Conservation (phyloP, 163 green algal species). For the Scenedesmus sp. region DNA sequence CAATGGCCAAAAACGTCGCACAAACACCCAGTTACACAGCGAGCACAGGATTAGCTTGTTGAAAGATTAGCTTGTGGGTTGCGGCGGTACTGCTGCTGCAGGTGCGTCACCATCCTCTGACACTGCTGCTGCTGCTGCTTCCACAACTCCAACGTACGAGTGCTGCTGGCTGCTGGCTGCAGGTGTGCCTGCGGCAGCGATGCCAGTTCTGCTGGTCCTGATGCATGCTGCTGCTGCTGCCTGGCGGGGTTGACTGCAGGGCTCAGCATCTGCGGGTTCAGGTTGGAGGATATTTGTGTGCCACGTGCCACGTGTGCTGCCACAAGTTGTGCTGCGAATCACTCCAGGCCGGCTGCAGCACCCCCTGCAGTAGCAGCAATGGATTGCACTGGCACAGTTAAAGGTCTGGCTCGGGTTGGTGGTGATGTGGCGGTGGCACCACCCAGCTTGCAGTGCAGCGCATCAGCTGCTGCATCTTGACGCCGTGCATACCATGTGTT, state of each 20-base stretch:
- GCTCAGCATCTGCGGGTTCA: slow-evolving; percentile 45
- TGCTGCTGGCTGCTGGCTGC: slow-evolving; percentile 39
- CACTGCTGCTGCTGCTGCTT: slow-evolving; percentile 30
- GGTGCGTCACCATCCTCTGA: background rate
- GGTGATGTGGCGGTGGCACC: too few relatives aligned
- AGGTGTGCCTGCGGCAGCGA: slow-evolving; percentile 4
- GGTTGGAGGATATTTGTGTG: slow-evolving; percentile 51
- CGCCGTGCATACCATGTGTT: too few relatives aligned
- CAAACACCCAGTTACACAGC: too few relatives aligned
- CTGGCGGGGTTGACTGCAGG: slow-evolving; percentile 39
- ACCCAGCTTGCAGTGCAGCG: too few relatives aligned
- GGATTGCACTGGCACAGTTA: background rate
- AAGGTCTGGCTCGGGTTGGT: too few relatives aligned
- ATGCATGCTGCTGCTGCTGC: slow-evolving; percentile 26
- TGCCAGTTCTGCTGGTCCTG: background rate
- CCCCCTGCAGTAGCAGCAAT: slow-evolving; percentile 30
- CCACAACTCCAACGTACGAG: background rate
- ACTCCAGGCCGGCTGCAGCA: slow-evolving; percentile 38
- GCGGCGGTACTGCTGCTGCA: background rate
- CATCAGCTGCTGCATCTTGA: too few relatives aligned
- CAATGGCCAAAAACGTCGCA: too few relatives aligned
- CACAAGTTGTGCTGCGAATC: slow-evolving; percentile 48
- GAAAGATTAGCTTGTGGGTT: background rate
- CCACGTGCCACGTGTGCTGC: slow-evolving; percentile 53
- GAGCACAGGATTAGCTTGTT: too few relatives aligned